These are phyloP conservation scores for Vitis hybrid DNA, from an alignment of 177 flowering plant species.

Conservation along the genomic window DNA sequence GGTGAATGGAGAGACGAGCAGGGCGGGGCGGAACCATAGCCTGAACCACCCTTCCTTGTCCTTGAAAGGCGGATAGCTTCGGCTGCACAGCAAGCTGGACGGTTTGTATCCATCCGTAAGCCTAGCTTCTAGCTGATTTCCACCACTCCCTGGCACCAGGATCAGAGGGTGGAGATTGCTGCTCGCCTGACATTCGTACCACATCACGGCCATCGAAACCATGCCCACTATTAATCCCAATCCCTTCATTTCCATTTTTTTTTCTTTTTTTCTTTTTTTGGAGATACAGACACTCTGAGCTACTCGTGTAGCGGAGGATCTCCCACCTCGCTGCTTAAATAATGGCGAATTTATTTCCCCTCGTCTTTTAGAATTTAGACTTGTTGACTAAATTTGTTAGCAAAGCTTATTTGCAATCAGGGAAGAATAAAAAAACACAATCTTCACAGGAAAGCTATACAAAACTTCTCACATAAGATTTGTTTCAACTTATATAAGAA, in stretches of 20 bases:
- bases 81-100: slow-evolving; percentile 49
- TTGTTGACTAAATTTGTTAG: too few species aligned
- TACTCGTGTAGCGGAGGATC: not conserved
- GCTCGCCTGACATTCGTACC: slow-evolving; percentile 22
- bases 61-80: slow-evolving; percentile 37
- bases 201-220: slow-evolving; percentile 16
- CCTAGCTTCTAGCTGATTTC: slow-evolving; percentile 88
- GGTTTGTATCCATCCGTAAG: slow-evolving; percentile 60
- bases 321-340: too few species aligned
- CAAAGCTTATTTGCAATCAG: too few species aligned
- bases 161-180: slow-evolving; percentile 63
- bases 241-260: slow-evolving; percentile 5
- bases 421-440: too few species aligned
- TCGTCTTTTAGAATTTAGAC: too few species aligned
- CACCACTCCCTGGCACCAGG: slow-evolving; percentile 83
- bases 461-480: too few species aligned
- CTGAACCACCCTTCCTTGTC: slow-evolving; percentile 67
- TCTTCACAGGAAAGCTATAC: too few species aligned
- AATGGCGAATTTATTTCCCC: too few species aligned
- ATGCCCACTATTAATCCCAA: not conserved
- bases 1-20: slow-evolving; percentile 65
- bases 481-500: too few species aligned
- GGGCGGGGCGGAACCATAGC: slow-evolving; percentile 80
- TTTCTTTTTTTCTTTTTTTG: too few species aligned
- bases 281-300: too few species aligned